Evolutionary conservation across 441 rosid genomes (phyloP), one percentile per base, ranked within the genome.

Genomic region (Arabidopsis hybrid): DNA sequence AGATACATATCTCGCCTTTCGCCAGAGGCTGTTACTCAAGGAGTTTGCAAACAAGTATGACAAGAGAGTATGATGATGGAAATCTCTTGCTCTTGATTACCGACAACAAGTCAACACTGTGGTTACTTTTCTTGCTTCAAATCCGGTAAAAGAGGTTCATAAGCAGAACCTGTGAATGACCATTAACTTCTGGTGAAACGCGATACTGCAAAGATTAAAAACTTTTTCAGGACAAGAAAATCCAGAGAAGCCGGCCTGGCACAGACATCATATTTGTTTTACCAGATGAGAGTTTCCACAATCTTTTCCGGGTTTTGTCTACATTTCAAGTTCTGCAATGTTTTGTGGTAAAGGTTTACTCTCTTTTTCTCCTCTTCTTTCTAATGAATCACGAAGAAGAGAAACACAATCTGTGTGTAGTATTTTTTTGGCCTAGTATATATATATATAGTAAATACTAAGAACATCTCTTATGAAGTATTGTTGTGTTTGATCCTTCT

Each of bases 1-100:
- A 73, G 97, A 92, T 64, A 86, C 76, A 78, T 95, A 95, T 81
- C 83, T 89, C 75, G 88, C 88, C 71, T 95, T 95, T 81, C 91
- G 97, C 35, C 91, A 88, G 79, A 86, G 83, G 38, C 78, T 92
- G 16, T 78, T 85, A 53, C 92, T 92, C 71, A 88, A 82, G 69
- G 78, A 90, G 60, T 84, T 94, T 36, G 92, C 95, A 34, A 83
- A 79, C 79, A 94, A 90, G 81, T 92, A 88, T 71, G 84, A 84
- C 60, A 90, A 83, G 76, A 69, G 64, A 60, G 55, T 81, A 72
- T 84, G 76, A 69, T 42, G 64, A 46, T 4, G 40, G 17, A 53
- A 32, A 52, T 31, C 34, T 47, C 51, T 60, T 29, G 39, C 60
- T 72, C 62, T 60, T 7, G 72, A 67, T 43, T 52, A 36, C n/a